Evolutionary conservation across 208 protist species (phyloP).

Genomic region (Crithidia mellificae): DNA sequence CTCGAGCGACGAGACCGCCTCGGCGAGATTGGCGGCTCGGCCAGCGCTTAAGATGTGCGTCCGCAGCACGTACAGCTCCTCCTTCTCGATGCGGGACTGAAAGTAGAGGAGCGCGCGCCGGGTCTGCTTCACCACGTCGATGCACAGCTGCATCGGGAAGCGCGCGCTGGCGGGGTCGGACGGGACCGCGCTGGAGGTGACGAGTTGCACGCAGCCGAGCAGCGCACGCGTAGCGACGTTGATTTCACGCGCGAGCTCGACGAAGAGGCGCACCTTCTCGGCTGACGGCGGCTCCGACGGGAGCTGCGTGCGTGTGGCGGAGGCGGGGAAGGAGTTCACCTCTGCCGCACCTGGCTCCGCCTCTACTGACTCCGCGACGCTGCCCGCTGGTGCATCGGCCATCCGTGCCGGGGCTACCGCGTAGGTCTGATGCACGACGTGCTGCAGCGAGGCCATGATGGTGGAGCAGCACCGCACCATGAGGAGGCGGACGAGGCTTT

Average conservation of each 20-base stretch:
- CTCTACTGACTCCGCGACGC: not conserved
- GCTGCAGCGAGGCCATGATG: slow-evolving; percentile 60
- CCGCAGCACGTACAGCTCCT: slow-evolving; percentile 28
- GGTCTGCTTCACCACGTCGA: slow-evolving; percentile 70
- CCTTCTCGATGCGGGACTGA: slow-evolving; percentile 40
- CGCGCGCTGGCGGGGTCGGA: slow-evolving; percentile 52
- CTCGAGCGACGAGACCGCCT: not conserved
- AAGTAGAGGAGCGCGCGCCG: slow-evolving; percentile 60
- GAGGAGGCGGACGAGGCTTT: slow-evolving; percentile 56
- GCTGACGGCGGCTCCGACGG: not conserved
- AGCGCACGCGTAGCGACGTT: slow-evolving; percentile 54
- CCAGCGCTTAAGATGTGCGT: not conserved
- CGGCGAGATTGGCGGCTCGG: not conserved
- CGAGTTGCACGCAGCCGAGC: slow-evolving; percentile 52
- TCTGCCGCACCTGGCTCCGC: not conserved
- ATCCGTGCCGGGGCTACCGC: not conserved
- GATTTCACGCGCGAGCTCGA: slow-evolving; percentile 55
- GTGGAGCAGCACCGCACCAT: slow-evolving; percentile 79
- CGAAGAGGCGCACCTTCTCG: slow-evolving; percentile 30
- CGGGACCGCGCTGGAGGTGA: slow-evolving; percentile 45
- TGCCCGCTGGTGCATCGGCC: not conserved
- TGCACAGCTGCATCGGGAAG: slow-evolving; percentile 68
- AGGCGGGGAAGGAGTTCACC: not conserved
- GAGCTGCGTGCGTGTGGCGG: not conserved
- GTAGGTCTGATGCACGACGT: slow-evolving; percentile 66